Conservation (phyloP, 352 stramenopile genomes). For the Phytophthora pinifolia region DNA sequence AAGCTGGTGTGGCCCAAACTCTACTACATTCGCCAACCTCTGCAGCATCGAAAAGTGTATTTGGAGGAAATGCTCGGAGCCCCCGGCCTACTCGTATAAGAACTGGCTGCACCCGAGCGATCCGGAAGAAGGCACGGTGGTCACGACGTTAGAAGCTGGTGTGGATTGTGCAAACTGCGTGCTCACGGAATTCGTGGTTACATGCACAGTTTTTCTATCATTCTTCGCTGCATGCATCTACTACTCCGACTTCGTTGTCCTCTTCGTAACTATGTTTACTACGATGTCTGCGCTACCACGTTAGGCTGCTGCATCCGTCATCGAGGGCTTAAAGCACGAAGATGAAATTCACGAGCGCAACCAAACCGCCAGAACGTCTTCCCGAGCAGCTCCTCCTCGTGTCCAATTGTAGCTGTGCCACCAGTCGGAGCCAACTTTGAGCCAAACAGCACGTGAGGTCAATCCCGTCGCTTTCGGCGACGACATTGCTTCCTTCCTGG, state of each 20-base stretch:
- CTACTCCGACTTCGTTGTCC: no score
- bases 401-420: constrained; percentile 5
- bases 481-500: no score
- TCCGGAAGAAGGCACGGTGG: constrained; percentile 4
- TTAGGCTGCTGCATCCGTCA: constrained; percentile 7
- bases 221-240: no score
- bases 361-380: not conserved
- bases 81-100: constrained; percentile 33
- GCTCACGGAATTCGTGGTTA: no score
- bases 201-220: no score
- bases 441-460: not conserved
- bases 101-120: constrained; percentile 46
- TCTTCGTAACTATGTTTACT: constrained; percentile 10
- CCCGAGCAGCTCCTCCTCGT: not conserved
- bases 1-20: constrained; percentile 92
- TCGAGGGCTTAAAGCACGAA: constrained; percentile 6
- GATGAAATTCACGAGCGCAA: constrained; percentile 5
- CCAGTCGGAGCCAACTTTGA: not conserved
- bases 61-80: constrained; percentile 34
- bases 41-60: constrained; percentile 89
- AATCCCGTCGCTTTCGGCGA: not conserved
- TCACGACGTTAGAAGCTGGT: no score
- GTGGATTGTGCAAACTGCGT: no score
- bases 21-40: constrained; percentile 92
- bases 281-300: not conserved